Conservation (phyloP, 164 flowering plant genomes). For the Nymphaea colorata region DNA sequence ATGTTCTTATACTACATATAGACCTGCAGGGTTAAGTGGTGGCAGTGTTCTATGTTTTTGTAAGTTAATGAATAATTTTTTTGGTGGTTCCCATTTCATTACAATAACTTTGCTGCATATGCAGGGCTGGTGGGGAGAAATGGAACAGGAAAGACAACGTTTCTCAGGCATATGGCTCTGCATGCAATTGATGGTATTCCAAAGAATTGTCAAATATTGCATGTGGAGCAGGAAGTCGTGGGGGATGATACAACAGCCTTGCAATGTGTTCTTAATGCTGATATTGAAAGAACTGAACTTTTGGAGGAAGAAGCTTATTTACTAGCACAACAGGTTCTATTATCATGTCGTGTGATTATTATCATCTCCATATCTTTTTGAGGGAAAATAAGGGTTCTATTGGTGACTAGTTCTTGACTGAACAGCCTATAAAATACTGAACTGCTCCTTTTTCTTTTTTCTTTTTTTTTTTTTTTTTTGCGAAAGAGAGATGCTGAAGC, state of each 20-base stretch:
- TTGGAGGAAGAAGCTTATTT: constrained; percentile 78
- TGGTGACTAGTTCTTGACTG: too few relatives aligned
- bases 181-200: constrained; percentile 99
- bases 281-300: constrained; percentile 75
- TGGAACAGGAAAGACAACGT: constrained; percentile 97
- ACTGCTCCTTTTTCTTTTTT: constrained; percentile 9
- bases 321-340: constrained; percentile 58
- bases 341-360: background rate
- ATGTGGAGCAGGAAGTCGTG: constrained; percentile 97
- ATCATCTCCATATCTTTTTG: too few relatives aligned
- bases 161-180: constrained; percentile 93
- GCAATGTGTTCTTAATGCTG: constrained; percentile 91
- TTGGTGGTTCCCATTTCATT: too few relatives aligned
- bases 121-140: constrained; percentile 96
- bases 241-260: constrained; percentile 84
- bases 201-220: constrained; percentile 82
- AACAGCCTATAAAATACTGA: background rate
- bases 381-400: too few relatives aligned
- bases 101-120: background rate
- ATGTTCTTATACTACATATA: too few relatives aligned
- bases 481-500: constrained; percentile 61
- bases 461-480: constrained; percentile 6
- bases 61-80: too few relatives aligned
- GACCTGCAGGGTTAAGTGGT: too few relatives aligned
- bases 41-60: too few relatives aligned